These are phyloP conservation scores for Acacia acuminata DNA, from an alignment of 306 rosid species.

Conservation along the genomic window DNA sequence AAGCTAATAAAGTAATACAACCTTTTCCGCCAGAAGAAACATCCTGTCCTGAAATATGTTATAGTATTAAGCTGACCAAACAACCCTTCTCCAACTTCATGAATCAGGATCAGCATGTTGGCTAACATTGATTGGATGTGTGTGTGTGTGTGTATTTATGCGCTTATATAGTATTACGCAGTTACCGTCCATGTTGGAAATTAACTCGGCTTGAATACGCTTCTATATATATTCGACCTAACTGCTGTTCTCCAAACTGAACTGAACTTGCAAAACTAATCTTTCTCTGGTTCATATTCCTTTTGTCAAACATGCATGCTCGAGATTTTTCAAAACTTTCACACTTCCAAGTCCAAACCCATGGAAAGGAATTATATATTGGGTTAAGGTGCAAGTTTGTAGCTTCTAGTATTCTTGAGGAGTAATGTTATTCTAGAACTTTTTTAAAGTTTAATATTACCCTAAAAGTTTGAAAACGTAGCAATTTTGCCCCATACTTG, in stretches of 20 bases:
- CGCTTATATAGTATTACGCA: neutral
- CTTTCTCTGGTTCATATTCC: constrained; percentile 2
- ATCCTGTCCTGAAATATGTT: constrained; percentile 37
- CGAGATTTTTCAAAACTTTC: constrained; percentile 1
- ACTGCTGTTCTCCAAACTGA: neutral
- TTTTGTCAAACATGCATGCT: constrained; percentile 11
- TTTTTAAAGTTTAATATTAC: too few relatives aligned
- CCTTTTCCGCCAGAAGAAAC: constrained; percentile 29
- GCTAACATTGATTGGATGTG: constrained; percentile 28
- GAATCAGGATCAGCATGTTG: constrained; percentile 18
- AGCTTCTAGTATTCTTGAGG: accelerated
- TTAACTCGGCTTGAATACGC: constrained; percentile 26
- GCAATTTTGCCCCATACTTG: too few relatives aligned
- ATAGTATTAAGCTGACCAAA: constrained; percentile 25
- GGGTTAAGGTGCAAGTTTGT: too few relatives aligned
- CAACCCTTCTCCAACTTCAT: constrained; percentile 26
- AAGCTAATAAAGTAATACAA: constrained; percentile 2
- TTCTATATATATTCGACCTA: neutral
- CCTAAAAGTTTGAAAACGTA: too few relatives aligned
- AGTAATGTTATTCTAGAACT: too few relatives aligned
- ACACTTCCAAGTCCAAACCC: neutral
- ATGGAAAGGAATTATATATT: neutral
- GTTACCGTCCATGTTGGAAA: constrained; percentile 40
- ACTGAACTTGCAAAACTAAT: neutral
- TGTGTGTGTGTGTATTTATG: too few relatives aligned